Evolutionary conservation across 1,139 yeast species (phyloP).

Genomic region (Scheffersomyces segobiensis): DNA sequence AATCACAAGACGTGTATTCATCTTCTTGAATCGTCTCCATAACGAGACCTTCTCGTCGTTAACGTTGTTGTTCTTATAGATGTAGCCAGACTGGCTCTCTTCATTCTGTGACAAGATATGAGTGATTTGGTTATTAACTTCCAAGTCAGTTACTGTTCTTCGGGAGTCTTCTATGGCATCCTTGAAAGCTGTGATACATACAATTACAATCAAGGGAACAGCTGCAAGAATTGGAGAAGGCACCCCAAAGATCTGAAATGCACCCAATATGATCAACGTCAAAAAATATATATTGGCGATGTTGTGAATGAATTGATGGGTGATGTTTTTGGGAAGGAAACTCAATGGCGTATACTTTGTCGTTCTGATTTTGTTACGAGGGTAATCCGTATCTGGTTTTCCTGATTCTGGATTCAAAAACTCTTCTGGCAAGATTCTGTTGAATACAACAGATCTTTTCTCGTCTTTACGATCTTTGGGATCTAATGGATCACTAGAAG

Average conservation of each 20-base stretch:
- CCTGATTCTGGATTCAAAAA: slow-evolving; percentile 50
- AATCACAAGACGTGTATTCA: slow-evolving; percentile 34
- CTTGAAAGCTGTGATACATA: slow-evolving; percentile 52
- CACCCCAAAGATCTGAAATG: slow-evolving; percentile 57
- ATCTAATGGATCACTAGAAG: slow-evolving; percentile 30
- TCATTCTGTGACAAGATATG: slow-evolving; percentile 36
- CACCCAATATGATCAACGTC: slow-evolving; percentile 51
- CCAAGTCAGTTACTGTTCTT: slow-evolving; percentile 53
- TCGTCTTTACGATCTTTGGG: slow-evolving; percentile 42
- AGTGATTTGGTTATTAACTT: slow-evolving; percentile 52
- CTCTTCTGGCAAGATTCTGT: slow-evolving; percentile 66
- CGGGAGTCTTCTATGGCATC: slow-evolving; percentile 62
- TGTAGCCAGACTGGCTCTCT: slow-evolving; percentile 10
- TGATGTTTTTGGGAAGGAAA: slow-evolving; percentile 54
- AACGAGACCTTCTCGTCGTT: slow-evolving; percentile 49
- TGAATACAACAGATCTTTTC: slow-evolving; percentile 63
- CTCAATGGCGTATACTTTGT: slow-evolving; percentile 60
- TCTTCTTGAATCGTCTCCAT: slow-evolving; percentile 64
- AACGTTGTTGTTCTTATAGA: slow-evolving; percentile 44
- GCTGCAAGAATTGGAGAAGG: slow-evolving; percentile 57
- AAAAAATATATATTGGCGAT: slow-evolving; percentile 59
- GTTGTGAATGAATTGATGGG: slow-evolving; percentile 49
- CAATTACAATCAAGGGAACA: slow-evolving; percentile 61
- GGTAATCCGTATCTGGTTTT: slow-evolving; percentile 32
- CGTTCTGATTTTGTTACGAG: slow-evolving; percentile 59